A percentile compares a stretch with the other conserved stretches of the same genome.
Conservation (phyloP, 768 basidiomycete species). For the Boletus sp. region DNA sequence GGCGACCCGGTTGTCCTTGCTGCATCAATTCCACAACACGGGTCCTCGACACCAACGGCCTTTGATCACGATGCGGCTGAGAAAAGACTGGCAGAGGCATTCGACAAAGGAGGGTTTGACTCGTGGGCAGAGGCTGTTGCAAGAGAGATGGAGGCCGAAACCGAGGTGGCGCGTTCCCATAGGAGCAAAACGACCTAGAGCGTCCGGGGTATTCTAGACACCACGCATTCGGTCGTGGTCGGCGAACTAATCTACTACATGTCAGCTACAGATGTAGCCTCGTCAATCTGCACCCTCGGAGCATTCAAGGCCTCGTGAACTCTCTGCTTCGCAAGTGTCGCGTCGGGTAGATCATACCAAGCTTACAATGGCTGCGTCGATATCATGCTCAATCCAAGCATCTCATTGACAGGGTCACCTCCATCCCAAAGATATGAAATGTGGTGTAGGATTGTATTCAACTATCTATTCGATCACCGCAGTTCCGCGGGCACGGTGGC, state of each 20-base stretch:
- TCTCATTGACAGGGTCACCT: not conserved
- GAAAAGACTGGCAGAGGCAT: slow-evolving; percentile 51
- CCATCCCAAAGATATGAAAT: too few species aligned
- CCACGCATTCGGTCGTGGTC: not conserved
- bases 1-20: not conserved
- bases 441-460: too few species aligned
- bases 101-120: slow-evolving; percentile 54
- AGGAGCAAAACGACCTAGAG: slow-evolving; percentile 1
- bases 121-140: slow-evolving; percentile 53
- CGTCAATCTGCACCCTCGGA: not conserved
- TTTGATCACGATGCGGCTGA: slow-evolving; percentile 42
- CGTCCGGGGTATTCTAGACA: not conserved
- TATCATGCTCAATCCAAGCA: not conserved
- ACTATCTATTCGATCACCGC: too few species aligned
- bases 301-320: not conserved
- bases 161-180: slow-evolving; percentile 42
- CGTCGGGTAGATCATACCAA: not conserved
- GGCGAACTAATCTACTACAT: not conserved
- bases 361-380: not conserved
- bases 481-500: too few species aligned
- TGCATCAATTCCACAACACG: not conserved
- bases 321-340: not conserved
- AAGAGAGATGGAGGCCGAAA: slow-evolving; percentile 58
- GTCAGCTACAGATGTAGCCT: not conserved
- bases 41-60: not conserved